Evolutionary conservation across 345 rosid species (phyloP), one percentile per base, ranked within the genome.

Genomic region (Heritiera fomes): DNA sequence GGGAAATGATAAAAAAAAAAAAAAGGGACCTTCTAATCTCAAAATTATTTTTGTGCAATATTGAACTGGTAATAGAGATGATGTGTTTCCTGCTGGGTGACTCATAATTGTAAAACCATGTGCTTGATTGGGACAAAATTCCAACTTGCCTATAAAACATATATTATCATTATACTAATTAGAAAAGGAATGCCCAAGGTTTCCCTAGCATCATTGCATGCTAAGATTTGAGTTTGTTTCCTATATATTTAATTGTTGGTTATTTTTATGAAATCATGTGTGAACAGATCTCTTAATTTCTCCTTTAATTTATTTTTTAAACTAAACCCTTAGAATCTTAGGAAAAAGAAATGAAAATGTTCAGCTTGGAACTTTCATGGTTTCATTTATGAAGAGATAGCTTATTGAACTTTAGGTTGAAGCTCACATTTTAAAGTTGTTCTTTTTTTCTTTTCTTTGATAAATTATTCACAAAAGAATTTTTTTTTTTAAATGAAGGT

Each of bases 61-160:
- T 64, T 64, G 10, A 64, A 38, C 23, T 30, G n/a, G 20, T 9
- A 17, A 11, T 64, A 6, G 49, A 40, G 49, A 20, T 3, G 70
- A 65, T 65, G 59, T 70, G 59, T 28, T 71, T 3, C 13, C 43
- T 14, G 49, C 49, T 47, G 20, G 59, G 59, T 30, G 14, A 14
- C 59, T 71, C 59, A 71, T 71, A 71, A 71, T 71, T 71, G 43
- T 50, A 71, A 49, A 71, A 30, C 23, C 75, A 71, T 71, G 75
- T 49, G 75, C 59, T 71, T 50, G 13, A 23, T 52, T 14, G 60
- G 75, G 75, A 30, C 23, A 50, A 71, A 14, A 49, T 28, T 30
- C 13, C 59, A 50, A 71, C 43, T 71, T 71, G 59, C 6, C 14
- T 15, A 49, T 49, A 49, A 28, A 71, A 46, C 17, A 30, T 7